Conservation (phyloP, 2,329 filamentous ascomycete genomes). For the Sarocladiaceae sp. region DNA sequence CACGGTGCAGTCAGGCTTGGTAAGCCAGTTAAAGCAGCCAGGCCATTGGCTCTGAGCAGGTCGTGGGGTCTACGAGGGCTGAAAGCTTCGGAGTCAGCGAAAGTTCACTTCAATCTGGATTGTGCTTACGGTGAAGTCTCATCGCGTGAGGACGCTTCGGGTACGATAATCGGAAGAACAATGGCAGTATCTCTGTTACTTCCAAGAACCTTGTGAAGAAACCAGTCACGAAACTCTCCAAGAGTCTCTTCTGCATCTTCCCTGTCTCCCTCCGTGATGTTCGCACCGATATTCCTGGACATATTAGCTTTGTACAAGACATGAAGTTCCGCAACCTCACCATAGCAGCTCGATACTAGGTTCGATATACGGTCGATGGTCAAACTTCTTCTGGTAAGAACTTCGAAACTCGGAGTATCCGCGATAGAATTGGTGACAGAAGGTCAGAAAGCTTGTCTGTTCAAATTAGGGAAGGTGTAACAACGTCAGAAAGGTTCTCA, state of each 20-base stretch:
- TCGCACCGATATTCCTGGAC: constrained; percentile 20
- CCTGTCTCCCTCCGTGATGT: constrained; percentile 19
- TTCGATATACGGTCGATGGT: constrained; percentile 23
- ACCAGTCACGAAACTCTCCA: constrained; percentile 26
- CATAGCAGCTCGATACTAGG: constrained; percentile 22
- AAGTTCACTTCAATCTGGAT: no score
- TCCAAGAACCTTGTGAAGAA: constrained; percentile 22
- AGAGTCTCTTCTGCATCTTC: constrained; percentile 19
- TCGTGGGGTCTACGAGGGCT: neutral
- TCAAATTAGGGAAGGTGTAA: constrained; percentile 13
- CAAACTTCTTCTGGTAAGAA: constrained; percentile 20
- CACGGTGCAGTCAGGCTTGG: constrained; percentile 30
- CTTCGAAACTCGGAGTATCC: constrained; percentile 23
- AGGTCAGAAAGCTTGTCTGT: constrained; percentile 25
- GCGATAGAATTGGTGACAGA: constrained; percentile 29
- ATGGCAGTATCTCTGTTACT: constrained; percentile 19
- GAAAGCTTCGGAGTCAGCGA: no score
- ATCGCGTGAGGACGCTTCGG: constrained; percentile 17
- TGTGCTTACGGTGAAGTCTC: constrained; percentile 22
- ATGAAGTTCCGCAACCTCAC: constrained; percentile 15
- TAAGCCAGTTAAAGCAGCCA: constrained; percentile 15
- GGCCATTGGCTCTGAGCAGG: neutral
- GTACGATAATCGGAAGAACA: constrained; percentile 22
- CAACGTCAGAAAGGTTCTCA: neutral
- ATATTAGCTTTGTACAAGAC: neutral